Conservation (phyloP, 257 asterid genomes). For the Solanum corneliomulleri region DNA sequence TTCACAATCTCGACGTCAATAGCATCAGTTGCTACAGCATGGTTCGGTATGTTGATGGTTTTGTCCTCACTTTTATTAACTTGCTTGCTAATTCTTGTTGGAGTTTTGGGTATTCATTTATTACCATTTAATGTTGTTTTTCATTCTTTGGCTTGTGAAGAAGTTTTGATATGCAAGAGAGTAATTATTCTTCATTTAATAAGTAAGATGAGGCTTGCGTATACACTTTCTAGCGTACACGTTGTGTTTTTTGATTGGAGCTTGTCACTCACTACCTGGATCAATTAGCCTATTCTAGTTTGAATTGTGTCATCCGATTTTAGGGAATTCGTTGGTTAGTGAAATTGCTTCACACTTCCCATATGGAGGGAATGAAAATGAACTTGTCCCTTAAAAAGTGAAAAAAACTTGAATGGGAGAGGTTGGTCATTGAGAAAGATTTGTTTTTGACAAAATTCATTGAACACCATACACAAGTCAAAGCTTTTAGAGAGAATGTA, state of each 20-base stretch:
- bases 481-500: neutral
- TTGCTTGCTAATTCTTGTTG: neutral
- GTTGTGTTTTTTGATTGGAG: neutral
- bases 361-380: neutral
- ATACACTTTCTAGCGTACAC: neutral
- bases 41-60: slow-evolving; percentile 42
- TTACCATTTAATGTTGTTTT: neutral
- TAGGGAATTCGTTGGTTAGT: neutral
- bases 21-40: slow-evolving; percentile 81
- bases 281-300: neutral
- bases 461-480: neutral
- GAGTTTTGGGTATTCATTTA: neutral
- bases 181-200: neutral
- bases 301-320: neutral
- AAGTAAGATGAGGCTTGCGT: neutral
- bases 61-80: neutral
- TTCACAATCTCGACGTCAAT: slow-evolving; percentile 72
- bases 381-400: neutral
- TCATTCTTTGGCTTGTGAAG: neutral
- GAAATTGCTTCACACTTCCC: neutral
- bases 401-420: neutral
- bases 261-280: neutral
- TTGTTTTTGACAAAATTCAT: neutral
- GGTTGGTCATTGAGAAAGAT: neutral
- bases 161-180: neutral